Evolutionary conservation across 2,329 filamentous ascomycete genomes (phyloP).

Genomic region (Curvularia eragrostidis): DNA sequence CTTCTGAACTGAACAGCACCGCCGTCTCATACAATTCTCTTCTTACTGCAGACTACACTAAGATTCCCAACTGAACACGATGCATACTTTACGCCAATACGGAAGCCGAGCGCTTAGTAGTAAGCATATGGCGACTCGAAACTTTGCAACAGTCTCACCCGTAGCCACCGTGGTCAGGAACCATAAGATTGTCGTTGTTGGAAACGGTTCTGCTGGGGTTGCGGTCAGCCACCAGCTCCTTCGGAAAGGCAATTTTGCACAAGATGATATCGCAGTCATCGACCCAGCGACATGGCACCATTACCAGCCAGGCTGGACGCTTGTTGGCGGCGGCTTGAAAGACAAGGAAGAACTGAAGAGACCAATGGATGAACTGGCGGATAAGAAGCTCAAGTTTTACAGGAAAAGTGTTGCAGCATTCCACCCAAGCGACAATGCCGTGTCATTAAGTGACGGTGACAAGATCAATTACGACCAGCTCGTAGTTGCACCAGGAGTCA

Average conservation of each 20-base stretch:
- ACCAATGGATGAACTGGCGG: constrained; percentile 60
- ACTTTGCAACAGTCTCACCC: constrained; percentile 36
- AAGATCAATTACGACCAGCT: constrained; percentile 68
- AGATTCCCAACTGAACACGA: background rate
- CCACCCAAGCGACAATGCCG: constrained; percentile 61
- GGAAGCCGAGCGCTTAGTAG: background rate
- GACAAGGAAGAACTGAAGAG: constrained; percentile 64
- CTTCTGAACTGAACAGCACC: background rate
- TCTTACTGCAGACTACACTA: background rate
- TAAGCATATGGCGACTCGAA: background rate
- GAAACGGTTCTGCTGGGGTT: constrained; percentile 70
- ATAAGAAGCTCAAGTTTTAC: constrained; percentile 69
- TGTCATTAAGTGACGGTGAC: constrained; percentile 64
- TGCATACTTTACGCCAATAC: background rate
- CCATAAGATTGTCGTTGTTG: constrained; percentile 72
- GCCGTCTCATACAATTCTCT: background rate
- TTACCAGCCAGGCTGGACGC: constrained; percentile 74
- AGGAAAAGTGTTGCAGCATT: constrained; percentile 59
- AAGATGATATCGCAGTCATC: constrained; percentile 68
- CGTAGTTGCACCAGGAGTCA: constrained; percentile 62
- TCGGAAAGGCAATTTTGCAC: constrained; percentile 61
- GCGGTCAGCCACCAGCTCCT: constrained; percentile 72
- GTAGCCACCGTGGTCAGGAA: constrained; percentile 47
- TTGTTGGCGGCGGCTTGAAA: constrained; percentile 71
- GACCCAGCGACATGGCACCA: constrained; percentile 70